Percentiles rank a stretch among this genome's conserved stretches.
These are phyloP conservation scores for Verbena officinalis DNA, from an alignment of 257 asterid genomes.

Conservation along the genomic window DNA sequence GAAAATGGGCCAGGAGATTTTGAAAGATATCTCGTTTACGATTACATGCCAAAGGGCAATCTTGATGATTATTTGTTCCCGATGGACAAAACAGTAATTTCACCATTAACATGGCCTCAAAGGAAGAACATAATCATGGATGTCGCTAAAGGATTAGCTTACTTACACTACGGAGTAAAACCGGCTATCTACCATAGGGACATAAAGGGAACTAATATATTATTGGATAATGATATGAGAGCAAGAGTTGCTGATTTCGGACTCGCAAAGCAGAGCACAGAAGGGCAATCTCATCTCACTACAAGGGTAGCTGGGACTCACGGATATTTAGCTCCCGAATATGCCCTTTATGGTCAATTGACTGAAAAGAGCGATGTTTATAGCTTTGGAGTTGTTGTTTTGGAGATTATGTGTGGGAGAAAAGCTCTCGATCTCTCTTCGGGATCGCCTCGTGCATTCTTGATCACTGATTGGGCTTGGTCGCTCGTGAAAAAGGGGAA, in stretches of 20 bases:
- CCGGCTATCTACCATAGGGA: conserved; percentile 89
- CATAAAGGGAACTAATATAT: conserved; percentile 81
- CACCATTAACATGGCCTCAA: conserved; percentile 74
- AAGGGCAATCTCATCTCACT: conserved; percentile 87
- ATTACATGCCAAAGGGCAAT: conserved; percentile 87
- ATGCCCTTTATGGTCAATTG: conserved; percentile 86
- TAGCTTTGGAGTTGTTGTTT: conserved; percentile 82
- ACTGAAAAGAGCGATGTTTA: conserved; percentile 92
- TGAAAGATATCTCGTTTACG: conserved; percentile 78
- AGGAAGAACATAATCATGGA: conserved; percentile 82
- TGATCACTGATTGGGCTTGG: conserved; percentile 97
- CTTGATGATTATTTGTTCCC: conserved; percentile 78
- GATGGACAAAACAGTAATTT: conserved; percentile 19
- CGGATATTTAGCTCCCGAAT: conserved; percentile 92
- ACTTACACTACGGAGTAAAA: conserved; percentile 81
- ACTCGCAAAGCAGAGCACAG: conserved; percentile 67
- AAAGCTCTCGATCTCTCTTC: conserved; percentile 75
- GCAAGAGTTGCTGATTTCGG: conserved; percentile 96
- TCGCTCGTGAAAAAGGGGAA: conserved; percentile 67
- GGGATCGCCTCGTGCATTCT: conserved; percentile 50
- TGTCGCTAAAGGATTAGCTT: conserved; percentile 75
- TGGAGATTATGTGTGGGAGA: conserved; percentile 96
- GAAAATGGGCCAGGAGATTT: conserved; percentile 47
- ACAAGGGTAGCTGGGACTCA: conserved; percentile 94
- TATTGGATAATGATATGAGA: conserved; percentile 79